A percentile compares a stretch with the other conserved stretches of the same genome.
phyloP scores from a whole-genome alignment of 176 grass and related monocot genomes.

The Themeda triandra region DNA sequence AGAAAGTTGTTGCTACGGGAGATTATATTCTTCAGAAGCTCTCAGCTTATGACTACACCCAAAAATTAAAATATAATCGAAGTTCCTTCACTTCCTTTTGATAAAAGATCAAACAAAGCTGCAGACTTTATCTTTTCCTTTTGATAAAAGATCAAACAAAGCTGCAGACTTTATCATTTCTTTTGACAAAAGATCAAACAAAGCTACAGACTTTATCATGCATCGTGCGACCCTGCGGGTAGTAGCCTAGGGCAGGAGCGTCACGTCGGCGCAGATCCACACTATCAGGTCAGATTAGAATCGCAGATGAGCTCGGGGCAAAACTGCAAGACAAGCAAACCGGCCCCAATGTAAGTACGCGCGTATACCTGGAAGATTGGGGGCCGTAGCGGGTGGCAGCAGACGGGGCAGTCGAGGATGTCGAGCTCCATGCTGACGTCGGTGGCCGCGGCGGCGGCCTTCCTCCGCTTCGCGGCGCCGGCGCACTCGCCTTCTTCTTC shows the following conservation, averaged over 20 bases:
- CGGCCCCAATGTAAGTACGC: background rate
- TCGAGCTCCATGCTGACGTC: constrained; percentile 37
- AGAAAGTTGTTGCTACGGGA: too few species aligned
- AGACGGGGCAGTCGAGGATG: constrained; percentile 46
- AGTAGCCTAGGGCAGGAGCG: background rate
- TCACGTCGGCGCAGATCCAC: background rate
- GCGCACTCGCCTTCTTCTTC: background rate
- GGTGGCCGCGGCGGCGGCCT: constrained; percentile 3
- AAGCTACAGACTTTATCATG: background rate
- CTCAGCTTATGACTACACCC: too few species aligned
- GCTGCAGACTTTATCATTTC: too few species aligned
- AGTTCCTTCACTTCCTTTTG: background rate
- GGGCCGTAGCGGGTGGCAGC: constrained; percentile 8
- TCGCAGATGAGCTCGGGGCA: background rate
- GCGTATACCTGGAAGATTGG: background rate
- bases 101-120: too few species aligned
- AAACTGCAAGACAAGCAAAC: background rate
- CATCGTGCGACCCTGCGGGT: background rate
- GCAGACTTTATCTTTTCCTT: too few species aligned
- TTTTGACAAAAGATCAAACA: too few species aligned
- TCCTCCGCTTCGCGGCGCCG: background rate
- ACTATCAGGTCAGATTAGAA: background rate
- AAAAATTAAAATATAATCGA: background rate
- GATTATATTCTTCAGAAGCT: too few species aligned
- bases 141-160: too few species aligned